Conservation (phyloP, 495 filamentous ascomycete genomes). For the Antarctomyces pellizariae region DNA sequence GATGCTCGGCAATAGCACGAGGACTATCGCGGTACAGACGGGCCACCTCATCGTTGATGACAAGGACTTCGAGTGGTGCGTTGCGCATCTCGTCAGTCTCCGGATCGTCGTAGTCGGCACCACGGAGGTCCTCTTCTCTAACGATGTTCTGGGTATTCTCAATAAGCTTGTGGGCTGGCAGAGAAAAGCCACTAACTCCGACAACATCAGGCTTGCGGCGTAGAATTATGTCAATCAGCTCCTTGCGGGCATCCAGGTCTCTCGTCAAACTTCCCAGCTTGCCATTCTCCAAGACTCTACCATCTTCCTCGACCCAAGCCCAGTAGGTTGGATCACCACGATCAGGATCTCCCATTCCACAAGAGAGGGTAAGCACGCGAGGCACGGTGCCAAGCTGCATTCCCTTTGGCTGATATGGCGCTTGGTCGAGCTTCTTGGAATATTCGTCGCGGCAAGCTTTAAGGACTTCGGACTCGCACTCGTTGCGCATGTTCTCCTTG, state of each 20-base stretch:
- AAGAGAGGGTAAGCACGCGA: conserved; percentile 65
- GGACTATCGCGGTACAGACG: conserved; percentile 78
- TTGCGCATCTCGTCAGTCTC: conserved; percentile 37
- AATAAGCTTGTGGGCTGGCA: conserved; percentile 65
- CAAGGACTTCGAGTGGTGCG: conserved; percentile 61
- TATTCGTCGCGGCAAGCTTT: conserved; percentile 66
- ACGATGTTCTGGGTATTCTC: conserved; percentile 56
- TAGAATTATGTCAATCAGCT: conserved; percentile 48
- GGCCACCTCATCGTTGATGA: conserved; percentile 91
- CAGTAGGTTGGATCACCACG: conserved; percentile 58
- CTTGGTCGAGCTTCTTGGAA: conserved; percentile 73
- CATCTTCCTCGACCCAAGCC: conserved; percentile 85
- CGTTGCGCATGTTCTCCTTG: conserved; percentile 74
- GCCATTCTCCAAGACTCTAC: conserved; percentile 65
- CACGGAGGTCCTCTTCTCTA: conserved; percentile 43
- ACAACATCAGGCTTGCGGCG: conserved; percentile 74
- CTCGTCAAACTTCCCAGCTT: conserved; percentile 59
- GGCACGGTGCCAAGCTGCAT: conserved; percentile 73
- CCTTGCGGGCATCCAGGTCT: conserved; percentile 38
- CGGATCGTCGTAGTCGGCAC: conserved; percentile 44
- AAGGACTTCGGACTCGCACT: conserved; percentile 75
- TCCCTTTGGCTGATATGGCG: conserved; percentile 87
- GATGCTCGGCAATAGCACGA: conserved; percentile 61
- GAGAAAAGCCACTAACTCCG: conserved; percentile 71
- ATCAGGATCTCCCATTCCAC: conserved; percentile 50